phyloP scores from a whole-genome alignment of 345 rosid species.

The Eucalyptus cloeziana region DNA sequence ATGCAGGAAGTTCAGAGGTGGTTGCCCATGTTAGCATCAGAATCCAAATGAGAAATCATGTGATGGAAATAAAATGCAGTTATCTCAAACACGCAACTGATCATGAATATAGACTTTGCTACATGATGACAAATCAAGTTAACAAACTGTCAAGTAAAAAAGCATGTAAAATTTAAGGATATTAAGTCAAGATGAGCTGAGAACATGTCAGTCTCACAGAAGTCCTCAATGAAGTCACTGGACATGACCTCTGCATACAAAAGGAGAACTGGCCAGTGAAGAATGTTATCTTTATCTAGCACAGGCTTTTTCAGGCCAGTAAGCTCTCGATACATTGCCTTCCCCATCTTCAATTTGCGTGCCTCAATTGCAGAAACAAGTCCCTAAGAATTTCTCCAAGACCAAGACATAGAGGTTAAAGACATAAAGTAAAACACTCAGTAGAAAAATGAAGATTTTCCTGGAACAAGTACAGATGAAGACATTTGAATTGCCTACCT shows the following conservation, averaged over 20 bases:
- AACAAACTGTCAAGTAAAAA: not conserved
- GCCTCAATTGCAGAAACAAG: conserved; percentile 54
- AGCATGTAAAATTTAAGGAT: conserved; percentile 29
- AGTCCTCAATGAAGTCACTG: conserved; percentile 85
- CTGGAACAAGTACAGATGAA: not conserved
- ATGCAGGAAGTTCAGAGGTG: not conserved
- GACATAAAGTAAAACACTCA: not conserved
- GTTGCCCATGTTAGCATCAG: not conserved
- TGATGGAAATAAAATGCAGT: not conserved
- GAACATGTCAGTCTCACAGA: conserved; percentile 78
- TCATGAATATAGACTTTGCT: not conserved
- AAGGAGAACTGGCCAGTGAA: conserved; percentile 90
- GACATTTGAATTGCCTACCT: conserved; percentile 30
- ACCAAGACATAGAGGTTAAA: not conserved
- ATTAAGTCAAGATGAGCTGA: conserved; percentile 76
- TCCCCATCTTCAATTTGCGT: conserved; percentile 73
- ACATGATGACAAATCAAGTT: not conserved
- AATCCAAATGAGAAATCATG: not conserved
- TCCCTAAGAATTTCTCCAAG: conserved; percentile 16
- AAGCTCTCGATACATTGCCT: conserved; percentile 63
- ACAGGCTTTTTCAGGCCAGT: conserved; percentile 65
- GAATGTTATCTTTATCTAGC: conserved; percentile 55
- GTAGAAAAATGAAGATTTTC: not conserved
- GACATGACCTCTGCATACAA: conserved; percentile 89
- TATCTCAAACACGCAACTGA: not conserved